Conservation (phyloP, 371 early-diverging fungal species). For the Phascolomyces articulosus region DNA sequence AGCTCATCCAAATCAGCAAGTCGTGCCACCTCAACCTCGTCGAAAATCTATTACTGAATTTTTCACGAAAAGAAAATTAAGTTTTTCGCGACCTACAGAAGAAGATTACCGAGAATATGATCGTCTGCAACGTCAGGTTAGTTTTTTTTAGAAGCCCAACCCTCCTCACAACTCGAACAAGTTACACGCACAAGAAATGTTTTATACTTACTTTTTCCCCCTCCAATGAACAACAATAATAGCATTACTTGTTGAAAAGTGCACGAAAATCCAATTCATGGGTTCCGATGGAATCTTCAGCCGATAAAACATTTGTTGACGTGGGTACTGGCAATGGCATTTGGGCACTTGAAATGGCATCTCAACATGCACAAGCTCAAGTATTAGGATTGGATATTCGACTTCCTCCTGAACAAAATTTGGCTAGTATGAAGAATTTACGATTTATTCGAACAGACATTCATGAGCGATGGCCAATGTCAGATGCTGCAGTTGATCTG, state of each 20-base stretch:
- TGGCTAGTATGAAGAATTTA: slow-evolving; percentile 31
- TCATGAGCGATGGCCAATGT: slow-evolving; percentile 41
- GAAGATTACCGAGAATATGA: slow-evolving; percentile 46
- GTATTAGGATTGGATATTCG: slow-evolving; percentile 58
- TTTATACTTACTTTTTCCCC: no score
- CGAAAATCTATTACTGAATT: slow-evolving; percentile 53
- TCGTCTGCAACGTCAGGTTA: slow-evolving; percentile 47
- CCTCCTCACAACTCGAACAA: no score
- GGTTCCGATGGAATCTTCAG: slow-evolving; percentile 38
- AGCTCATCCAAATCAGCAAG: not conserved
- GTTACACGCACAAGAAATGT: no score
- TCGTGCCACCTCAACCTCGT: slow-evolving; percentile 17
- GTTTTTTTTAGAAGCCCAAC: slow-evolving; percentile 1
- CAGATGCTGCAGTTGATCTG: slow-evolving; percentile 40
- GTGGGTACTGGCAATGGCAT: slow-evolving; percentile 57
- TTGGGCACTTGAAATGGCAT: slow-evolving; percentile 68
- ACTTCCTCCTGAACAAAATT: slow-evolving; percentile 40
- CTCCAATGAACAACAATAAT: no score
- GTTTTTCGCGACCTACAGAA: slow-evolving; percentile 30
- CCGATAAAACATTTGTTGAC: slow-evolving; percentile 49
- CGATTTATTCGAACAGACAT: slow-evolving; percentile 34
- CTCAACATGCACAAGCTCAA: slow-evolving; percentile 44
- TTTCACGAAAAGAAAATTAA: slow-evolving; percentile 44
- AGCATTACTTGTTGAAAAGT: slow-evolving; percentile 52
- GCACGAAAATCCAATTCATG: slow-evolving; percentile 44